phyloP scores from a whole-genome alignment of 192 early-diverging fungal species.

The Coemansia sp. region DNA sequence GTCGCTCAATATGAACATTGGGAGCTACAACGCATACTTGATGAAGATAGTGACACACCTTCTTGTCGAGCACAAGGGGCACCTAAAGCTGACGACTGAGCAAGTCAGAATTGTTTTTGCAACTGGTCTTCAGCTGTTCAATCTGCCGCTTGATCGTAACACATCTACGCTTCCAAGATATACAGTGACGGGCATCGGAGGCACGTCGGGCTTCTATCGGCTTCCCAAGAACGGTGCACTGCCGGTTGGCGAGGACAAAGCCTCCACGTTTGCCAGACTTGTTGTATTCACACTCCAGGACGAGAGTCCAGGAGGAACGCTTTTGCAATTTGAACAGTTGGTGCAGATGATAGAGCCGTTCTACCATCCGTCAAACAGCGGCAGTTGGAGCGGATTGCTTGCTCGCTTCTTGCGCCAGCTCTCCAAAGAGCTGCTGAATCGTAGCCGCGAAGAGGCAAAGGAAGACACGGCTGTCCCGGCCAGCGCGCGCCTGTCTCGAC shows the following conservation, averaged over 20 bases:
- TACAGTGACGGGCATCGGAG: conserved; percentile 18
- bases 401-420: conserved; percentile 71
- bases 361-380: conserved; percentile 91
- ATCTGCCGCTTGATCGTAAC: conserved; percentile 36
- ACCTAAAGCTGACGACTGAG: conserved; percentile 34
- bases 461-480: conserved; percentile 24
- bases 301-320: conserved; percentile 53
- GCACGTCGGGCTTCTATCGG: conserved; percentile 39
- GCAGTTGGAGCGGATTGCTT: conserved; percentile 77
- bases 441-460: conserved; percentile 41
- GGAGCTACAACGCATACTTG: conserved; percentile 68
- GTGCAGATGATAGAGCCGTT: conserved; percentile 87
- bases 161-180: conserved; percentile 21
- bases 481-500: conserved; percentile 27
- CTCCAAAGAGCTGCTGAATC: conserved; percentile 65
- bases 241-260: conserved; percentile 46
- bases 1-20: conserved; percentile 65
- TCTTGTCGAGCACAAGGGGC: conserved; percentile 53
- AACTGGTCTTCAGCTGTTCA: conserved; percentile 51
- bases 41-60: conserved; percentile 71
- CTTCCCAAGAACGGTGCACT: conserved; percentile 30
- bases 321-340: conserved; percentile 68
- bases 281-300: conserved; percentile 76
- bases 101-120: conserved; percentile 53
- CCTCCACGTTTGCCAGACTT: conserved; percentile 67